Base-by-base conservation (phyloP, 202 grass and related monocot genomes). In the Sporobolus alterniflorus region DNA sequence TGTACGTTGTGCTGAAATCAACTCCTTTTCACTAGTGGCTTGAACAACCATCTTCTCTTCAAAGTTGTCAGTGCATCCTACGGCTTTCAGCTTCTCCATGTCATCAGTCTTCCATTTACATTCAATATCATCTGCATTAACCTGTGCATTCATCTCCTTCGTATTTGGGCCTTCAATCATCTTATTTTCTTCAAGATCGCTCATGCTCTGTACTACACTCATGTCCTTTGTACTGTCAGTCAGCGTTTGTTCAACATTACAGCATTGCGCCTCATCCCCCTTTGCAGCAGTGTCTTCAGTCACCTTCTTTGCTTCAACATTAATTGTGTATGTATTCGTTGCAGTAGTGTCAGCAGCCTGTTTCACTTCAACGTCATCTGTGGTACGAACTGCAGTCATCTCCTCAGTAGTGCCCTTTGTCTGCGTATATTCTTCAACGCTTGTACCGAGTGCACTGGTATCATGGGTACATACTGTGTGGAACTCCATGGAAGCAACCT, bases 221-320 rank as follows among this genome's bases (percentile, higher is more conserved):
- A 66, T 44, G 28, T 51, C 74, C 22, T 49, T 83, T 67, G 77
- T 76, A 59, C 20, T 8, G n/a, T 47, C 48, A 77, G 40, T 22
- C 26, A 77, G 83, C 25, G 71, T 63, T 59, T 60, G 22, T 51
- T 74, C 78, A 52, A 61, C 32, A 41, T 36, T 46, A 82, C 77
- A 18, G 26, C 67, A 41, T 25, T 32, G 51, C 17, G 44, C 52
- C n/a, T 47, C 62, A 63, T 63, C 70, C 77, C 47, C 51, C 42
- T 68, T 33, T 16, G 64, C 63, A 63, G 41, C 52, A 14, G 24
- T 52, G 43, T 36, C 41, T 62, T 76, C 31, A 51, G 20, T 42
- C 32, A 40, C 20, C 71, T 62, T 75, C 49, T 75, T 67, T 75
- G 59, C 70, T 76, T 82, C 71, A 82, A 32, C 18, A 25, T 29